phyloP scores from a whole-genome alignment of 768 basidiomycete species.

The Lactarius hengduanensis region DNA sequence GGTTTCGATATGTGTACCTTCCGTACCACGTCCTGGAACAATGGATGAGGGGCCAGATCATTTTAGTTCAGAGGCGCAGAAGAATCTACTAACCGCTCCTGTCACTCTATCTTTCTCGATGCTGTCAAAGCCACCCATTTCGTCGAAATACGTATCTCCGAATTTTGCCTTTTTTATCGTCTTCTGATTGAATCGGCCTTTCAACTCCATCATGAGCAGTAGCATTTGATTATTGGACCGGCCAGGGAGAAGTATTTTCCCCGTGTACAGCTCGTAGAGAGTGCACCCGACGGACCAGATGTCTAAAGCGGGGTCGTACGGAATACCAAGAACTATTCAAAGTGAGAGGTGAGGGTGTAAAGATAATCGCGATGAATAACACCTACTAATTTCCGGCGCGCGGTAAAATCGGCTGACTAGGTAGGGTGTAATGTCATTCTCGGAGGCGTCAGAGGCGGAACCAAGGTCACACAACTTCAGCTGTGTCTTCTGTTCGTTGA shows the following conservation, averaged over 20 bases:
- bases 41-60: conserved; percentile 24
- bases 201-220: conserved; percentile 95
- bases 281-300: conserved; percentile 98
- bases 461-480: conserved; percentile 96
- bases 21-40: conserved; percentile 69
- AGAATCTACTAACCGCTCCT: conserved; percentile 61
- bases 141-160: conserved; percentile 91
- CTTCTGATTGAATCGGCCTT: conserved; percentile 89
- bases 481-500: conserved; percentile 91
- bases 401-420: conserved; percentile 97
- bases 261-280: conserved; percentile 92
- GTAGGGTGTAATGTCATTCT: conserved; percentile 97
- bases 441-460: conserved; percentile 92
- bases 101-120: conserved; percentile 84
- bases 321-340: conserved; percentile 80
- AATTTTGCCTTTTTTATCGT: conserved; percentile 95
- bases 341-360: conserved; percentile 23
- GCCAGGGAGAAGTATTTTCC: conserved; percentile 96
- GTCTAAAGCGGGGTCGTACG: conserved; percentile 92
- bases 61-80: conserved; percentile 16
- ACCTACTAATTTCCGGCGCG: conserved; percentile 95
- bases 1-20: conserved; percentile 85
- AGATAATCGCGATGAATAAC: conserved; percentile 13
- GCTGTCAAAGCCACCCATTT: conserved; percentile 81
- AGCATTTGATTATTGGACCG: conserved; percentile 98